phyloP scores from a whole-genome alignment of 164 flowering plant genomes.

The Umbilicus rupestris region DNA sequence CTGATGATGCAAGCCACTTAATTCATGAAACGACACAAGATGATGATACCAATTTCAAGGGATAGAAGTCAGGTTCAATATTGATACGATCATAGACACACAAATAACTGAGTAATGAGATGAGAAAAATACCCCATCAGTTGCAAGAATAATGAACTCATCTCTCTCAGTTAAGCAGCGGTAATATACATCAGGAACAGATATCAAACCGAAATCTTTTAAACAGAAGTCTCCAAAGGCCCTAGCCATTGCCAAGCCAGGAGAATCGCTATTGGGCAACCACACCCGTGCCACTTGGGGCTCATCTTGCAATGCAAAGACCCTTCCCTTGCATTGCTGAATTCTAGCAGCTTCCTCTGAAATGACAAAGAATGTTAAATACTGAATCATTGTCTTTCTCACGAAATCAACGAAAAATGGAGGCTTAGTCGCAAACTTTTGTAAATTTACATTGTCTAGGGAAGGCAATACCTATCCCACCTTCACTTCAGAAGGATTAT shows the following conservation, averaged over 20 bases:
- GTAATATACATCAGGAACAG: conserved; percentile 57
- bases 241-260: conserved; percentile 77
- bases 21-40: neutral
- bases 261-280: conserved; percentile 76
- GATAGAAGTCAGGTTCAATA: neutral
- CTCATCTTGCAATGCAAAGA: conserved; percentile 31
- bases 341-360: conserved; percentile 30
- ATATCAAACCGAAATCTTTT: conserved; percentile 63
- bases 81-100: neutral
- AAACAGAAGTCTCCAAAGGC: conserved; percentile 76
- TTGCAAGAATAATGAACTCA: conserved; percentile 55
- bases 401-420: too few species aligned
- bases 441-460: too few species aligned
- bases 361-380: neutral
- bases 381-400: neutral
- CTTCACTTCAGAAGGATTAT: too few species aligned
- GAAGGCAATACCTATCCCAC: too few species aligned
- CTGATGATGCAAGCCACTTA: neutral
- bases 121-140: conserved; percentile 53
- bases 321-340: conserved; percentile 30
- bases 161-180: conserved; percentile 42
- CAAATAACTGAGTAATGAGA: neutral
- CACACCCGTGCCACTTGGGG: conserved; percentile 57
- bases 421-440: too few species aligned
- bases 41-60: neutral